phyloP scores from a whole-genome alignment of 2,329 filamentous ascomycete genomes.

The Sclerotinia trifoliorum region DNA sequence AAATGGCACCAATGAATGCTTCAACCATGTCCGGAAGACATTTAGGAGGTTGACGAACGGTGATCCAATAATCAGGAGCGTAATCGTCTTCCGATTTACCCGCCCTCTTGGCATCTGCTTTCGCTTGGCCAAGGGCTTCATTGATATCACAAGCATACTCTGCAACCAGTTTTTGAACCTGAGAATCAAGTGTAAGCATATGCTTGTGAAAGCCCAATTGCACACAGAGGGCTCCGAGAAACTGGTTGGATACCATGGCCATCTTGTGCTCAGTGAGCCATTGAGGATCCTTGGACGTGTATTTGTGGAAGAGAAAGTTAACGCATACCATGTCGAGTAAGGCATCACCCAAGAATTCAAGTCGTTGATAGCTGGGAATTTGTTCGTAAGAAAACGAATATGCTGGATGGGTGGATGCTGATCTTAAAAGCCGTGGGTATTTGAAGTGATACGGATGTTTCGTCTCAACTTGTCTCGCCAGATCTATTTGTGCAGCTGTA shows the following conservation, averaged over 20 bases:
- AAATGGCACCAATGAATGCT: constrained; percentile 83
- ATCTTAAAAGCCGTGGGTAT: constrained; percentile 73
- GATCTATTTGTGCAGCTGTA: constrained; percentile 66
- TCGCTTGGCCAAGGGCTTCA: constrained; percentile 48
- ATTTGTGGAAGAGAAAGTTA: constrained; percentile 74
- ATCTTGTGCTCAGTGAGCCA: constrained; percentile 99
- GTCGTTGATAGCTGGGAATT: constrained; percentile 84
- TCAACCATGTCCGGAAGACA: constrained; percentile 83
- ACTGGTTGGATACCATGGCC: constrained; percentile 98
- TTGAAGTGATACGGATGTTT: constrained; percentile 64
- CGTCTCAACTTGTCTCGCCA: constrained; percentile 62
- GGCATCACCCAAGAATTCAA: constrained; percentile 90
- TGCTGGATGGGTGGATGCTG: constrained; percentile 86
- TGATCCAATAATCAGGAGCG: constrained; percentile 67
- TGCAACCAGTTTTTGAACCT: constrained; percentile 47
- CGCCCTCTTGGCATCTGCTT: constrained; percentile 38
- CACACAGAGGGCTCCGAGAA: constrained; percentile 79
- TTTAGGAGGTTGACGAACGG: constrained; percentile 65
- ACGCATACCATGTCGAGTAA: constrained; percentile 84
- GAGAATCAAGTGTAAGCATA: constrained; percentile 55
- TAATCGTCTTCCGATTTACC: constrained; percentile 44
- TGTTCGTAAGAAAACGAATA: constrained; percentile 71
- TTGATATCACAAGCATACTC: constrained; percentile 59
- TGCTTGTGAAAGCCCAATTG: constrained; percentile 74
- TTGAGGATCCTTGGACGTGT: constrained; percentile 80